Evolutionary conservation across 2,329 filamentous ascomycete species (phyloP).

Genomic region (Colletotrichum sp.): DNA sequence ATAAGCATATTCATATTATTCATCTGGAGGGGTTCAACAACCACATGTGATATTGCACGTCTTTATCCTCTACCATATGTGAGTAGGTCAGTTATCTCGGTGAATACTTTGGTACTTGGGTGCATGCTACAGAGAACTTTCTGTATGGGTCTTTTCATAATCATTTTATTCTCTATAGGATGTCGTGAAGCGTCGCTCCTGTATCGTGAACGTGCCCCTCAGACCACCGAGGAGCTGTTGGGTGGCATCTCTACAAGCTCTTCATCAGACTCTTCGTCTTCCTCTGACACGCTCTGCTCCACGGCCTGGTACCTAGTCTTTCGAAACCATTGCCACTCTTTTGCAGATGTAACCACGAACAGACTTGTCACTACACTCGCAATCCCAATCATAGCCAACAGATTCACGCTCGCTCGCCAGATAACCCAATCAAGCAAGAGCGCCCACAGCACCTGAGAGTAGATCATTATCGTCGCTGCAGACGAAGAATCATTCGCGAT

Average conservation of each 20-base stretch:
- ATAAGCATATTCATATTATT: fast-evolving
- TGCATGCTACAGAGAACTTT: not conserved
- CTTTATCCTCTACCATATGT: not conserved
- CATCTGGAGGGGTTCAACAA: not conserved
- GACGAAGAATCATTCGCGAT: constrained; percentile 6
- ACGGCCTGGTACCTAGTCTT: not conserved
- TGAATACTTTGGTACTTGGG: fast-evolving
- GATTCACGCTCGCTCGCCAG: not conserved
- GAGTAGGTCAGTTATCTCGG: fast-evolving
- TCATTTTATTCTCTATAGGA: not conserved
- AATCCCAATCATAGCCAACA: not conserved
- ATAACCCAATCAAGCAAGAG: not conserved
- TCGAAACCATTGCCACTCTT: constrained; percentile 1
- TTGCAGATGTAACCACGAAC: not conserved
- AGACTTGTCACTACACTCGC: not conserved
- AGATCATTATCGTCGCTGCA: not conserved
- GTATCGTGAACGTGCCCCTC: not conserved
- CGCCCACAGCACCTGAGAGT: constrained; percentile 12
- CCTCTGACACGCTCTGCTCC: not conserved
- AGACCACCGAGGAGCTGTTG: not conserved
- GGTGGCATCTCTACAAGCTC: not conserved
- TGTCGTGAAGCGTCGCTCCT: not conserved
- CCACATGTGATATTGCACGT: not conserved
- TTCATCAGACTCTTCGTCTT: not conserved
- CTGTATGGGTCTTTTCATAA: not conserved